These are phyloP conservation scores for Fraxinus anomala DNA, from an alignment of 257 asterid genomes.

Conservation along the genomic window DNA sequence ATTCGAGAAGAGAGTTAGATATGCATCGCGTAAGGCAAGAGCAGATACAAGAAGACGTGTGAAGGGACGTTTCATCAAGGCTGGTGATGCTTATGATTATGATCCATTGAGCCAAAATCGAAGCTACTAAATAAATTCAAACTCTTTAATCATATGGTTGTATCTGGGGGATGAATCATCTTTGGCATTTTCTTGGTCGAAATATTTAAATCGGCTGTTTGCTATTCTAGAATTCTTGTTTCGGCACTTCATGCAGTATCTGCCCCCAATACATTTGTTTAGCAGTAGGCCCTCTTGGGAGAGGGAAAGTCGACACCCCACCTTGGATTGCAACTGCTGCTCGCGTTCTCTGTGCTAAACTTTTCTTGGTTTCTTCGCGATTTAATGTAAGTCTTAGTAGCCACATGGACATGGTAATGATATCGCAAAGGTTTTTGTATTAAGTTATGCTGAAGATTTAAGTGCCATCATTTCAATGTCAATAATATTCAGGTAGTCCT, in stretches of 20 bases:
- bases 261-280: no score
- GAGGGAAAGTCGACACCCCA: background rate
- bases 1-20: slow-evolving; percentile 90
- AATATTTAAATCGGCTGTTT: no score
- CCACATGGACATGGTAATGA: background rate
- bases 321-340: slow-evolving; percentile 15
- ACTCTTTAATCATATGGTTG: no score
- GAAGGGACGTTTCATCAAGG: slow-evolving; percentile 94
- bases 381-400: slow-evolving; percentile 1
- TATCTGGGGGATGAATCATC: no score
- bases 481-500: no score
- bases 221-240: no score
- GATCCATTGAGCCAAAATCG: slow-evolving; percentile 74
- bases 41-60: slow-evolving; percentile 95
- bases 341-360: background rate
- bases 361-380: slow-evolving; percentile 8
- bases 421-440: slow-evolving; percentile 6
- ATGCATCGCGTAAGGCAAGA: slow-evolving; percentile 90
- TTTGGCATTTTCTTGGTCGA: no score
- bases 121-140: slow-evolving; percentile 53
- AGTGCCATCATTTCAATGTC: background rate
- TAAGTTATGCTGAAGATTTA: background rate
- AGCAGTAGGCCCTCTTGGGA: no score
- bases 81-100: slow-evolving; percentile 86
- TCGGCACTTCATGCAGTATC: no score